Base-by-base conservation (phyloP, 805 yeast species). In the Scheffersomyces amazonensis region DNA sequence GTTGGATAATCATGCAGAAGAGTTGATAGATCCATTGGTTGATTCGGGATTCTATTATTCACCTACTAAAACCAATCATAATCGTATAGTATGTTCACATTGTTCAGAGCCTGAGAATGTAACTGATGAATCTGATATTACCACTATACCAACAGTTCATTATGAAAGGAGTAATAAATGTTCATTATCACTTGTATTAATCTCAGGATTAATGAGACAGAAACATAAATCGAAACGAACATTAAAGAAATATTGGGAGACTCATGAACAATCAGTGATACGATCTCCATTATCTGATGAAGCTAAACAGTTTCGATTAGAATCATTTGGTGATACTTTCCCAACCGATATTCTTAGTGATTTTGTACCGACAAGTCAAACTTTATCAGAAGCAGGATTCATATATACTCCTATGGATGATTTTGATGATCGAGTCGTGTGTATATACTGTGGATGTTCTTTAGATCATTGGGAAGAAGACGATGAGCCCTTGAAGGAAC, bases 401-500 rank as follows among this genome's bases (percentile, higher is more conserved):
- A 58, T 58, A 35, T 67, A 55, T 34, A 51, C 65, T 18, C 69
- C 71, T 3, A 24, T 28, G 19, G 16, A 18, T 15, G 36, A 50
- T 8, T 53, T 54, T 6, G 59, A 58, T 19, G 75, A 69, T 37
- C 50, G 64, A 13, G 71, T 66, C 0, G 53, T 58, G 22, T 60
- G 65, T 27, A 47, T 53, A 8, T 60, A 58, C 34, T 60, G 65
- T 39, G 43, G 44, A 15, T 47, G 55, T 27, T 38, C 56, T 8
- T 43, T 60, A 31, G 66, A 62, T 32, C 56, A 55, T 19, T 84
- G 91, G 90, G 85, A 76, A 41, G 53, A 59, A 1, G 69, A 64
- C 2, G 93, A 87, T 57, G 78, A 75, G 41, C 91, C 90, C 0
- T 41, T 71, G 7, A 64, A 39, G 9, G 88, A 80, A 46, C 93